A percentile compares a stretch with the other conserved stretches of the same genome.
These are phyloP conservation scores for Hyphodiscus sp. DNA, from an alignment of 2,329 filamentous ascomycete species.

Conservation along the genomic window DNA sequence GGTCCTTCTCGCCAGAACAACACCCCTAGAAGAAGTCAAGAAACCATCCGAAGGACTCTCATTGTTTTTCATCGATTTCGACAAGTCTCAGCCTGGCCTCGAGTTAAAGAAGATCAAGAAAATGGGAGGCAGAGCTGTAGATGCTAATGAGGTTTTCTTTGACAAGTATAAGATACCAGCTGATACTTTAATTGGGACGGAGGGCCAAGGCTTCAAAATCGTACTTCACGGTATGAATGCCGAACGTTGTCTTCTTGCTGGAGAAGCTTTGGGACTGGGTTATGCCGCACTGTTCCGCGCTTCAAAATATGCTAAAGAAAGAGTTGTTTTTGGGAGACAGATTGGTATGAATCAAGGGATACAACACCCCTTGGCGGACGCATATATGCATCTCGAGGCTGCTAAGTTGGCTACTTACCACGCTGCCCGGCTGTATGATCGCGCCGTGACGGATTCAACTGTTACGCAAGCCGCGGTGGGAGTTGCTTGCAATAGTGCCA, in stretches of 20 bases:
- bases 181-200: conserved; percentile 59
- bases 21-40: conserved; percentile 56
- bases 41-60: conserved; percentile 72
- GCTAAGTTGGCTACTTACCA: conserved; percentile 61
- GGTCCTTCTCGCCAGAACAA: conserved; percentile 75
- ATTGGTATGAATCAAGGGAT: conserved; percentile 63
- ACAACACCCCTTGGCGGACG: conserved; percentile 58
- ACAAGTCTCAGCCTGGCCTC: conserved; percentile 46
- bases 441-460: conserved; percentile 41
- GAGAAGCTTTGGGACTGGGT: conserved; percentile 73
- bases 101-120: conserved; percentile 67
- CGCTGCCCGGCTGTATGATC: conserved; percentile 56
- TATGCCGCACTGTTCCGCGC: conserved; percentile 64
- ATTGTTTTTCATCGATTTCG: conserved; percentile 74
- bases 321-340: conserved; percentile 57
- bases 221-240: conserved; percentile 77
- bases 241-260: conserved; percentile 67
- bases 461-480: conserved; percentile 52
- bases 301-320: conserved; percentile 57
- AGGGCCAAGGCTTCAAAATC: conserved; percentile 73
- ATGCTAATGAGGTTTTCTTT: conserved; percentile 85
- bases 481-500: conserved; percentile 62
- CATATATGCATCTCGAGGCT: conserved; percentile 59
- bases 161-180: conserved; percentile 66
- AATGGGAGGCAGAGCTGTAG: conserved; percentile 77